These are phyloP conservation scores for Magnaporthiopsis rhizophila DNA, from an alignment of 2,329 filamentous ascomycete genomes.

Conservation along the genomic window DNA sequence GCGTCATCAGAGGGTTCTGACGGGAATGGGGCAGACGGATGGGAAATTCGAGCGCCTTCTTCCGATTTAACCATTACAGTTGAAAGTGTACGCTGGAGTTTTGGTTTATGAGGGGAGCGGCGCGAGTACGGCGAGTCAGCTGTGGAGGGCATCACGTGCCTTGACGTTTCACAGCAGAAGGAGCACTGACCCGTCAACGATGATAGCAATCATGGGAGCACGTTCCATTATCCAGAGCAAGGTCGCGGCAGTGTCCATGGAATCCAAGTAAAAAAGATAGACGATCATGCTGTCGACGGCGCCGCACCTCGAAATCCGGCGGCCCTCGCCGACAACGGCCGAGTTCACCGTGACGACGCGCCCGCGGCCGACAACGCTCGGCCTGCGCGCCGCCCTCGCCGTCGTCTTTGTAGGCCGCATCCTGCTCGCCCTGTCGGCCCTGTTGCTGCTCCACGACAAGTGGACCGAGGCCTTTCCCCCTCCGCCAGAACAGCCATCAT, in stretches of 20 bases:
- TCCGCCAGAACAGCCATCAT: constrained; percentile 19
- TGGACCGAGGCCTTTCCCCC: constrained; percentile 28
- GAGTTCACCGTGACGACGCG: constrained; percentile 87
- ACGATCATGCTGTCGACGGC: constrained; percentile 51
- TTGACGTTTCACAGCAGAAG: no score
- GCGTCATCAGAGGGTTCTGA: constrained; percentile 49
- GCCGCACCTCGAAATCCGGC: constrained; percentile 53
- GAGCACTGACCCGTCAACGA: no score
- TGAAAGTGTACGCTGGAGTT: neutral
- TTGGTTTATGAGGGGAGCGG: constrained; percentile 9
- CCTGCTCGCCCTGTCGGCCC: constrained; percentile 28
- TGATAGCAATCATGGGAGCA: no score
- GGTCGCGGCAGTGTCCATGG: no score
- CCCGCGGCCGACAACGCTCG: constrained; percentile 33
- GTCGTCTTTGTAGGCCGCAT: constrained; percentile 36
- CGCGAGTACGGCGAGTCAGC: neutral
- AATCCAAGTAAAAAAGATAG: neutral
- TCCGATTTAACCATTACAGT: constrained; percentile 55
- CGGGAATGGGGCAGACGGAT: constrained; percentile 42
- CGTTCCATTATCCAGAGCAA: no score
- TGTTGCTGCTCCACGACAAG: constrained; percentile 42
- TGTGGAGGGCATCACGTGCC: no score
- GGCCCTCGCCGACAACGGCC: constrained; percentile 80
- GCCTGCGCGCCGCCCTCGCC: constrained; percentile 36
- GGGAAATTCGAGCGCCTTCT: constrained; percentile 48